Evolutionary conservation across 257 asterid species (phyloP), one percentile per base, ranked within the genome.

Genomic region (Dorcoceras hygrometricum): DNA sequence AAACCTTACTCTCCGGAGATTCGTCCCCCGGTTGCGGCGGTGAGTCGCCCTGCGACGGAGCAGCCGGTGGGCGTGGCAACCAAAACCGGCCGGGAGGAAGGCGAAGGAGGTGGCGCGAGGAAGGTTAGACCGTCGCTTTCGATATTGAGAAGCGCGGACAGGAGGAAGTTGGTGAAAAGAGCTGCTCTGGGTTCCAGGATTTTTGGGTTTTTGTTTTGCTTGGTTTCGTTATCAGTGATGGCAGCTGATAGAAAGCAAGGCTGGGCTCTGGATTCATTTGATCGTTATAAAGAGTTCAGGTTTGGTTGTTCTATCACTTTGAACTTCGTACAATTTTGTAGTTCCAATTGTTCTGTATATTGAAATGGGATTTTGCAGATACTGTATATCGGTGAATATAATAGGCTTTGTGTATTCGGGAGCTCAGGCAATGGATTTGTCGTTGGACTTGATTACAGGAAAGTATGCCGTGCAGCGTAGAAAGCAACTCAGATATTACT

Each of bases 341-440:
- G 64, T 28, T 62, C 27, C 65, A 53, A 51, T 31, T 23, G 8
- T 23, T 34, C n/a, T n/a, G n/a, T n/a, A n/a, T n/a, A 46, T 59
- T 71, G 75, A 76, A 68, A 8, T 26, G 59, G 68, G 71, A 29
- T 77, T 58, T 64, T 51, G 71, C 85, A 89, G 96, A 96, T 89
- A 89, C 63, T 89, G 86, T 63, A 73, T 87, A 77, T 69, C 87
- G 5, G 89, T 84, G 76, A 87, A 84, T 74, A 87, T 80, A 23
- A 84, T 92, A 36, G 96, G 89, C 54, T 87, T 83, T 65, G 76
- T 76, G 63, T 92, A 92, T 70, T 87, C 96, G 0, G 89, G 71
- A 56, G 95, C 85, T 23, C 98, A 92, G 76, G 84, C 90, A 2
- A 48, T 84, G 18, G 82, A 77, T 79, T 56, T 82, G 67, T 75